Base-by-base conservation (phyloP, 768 basidiomycete genomes). In the Mrakia gelida region DNA sequence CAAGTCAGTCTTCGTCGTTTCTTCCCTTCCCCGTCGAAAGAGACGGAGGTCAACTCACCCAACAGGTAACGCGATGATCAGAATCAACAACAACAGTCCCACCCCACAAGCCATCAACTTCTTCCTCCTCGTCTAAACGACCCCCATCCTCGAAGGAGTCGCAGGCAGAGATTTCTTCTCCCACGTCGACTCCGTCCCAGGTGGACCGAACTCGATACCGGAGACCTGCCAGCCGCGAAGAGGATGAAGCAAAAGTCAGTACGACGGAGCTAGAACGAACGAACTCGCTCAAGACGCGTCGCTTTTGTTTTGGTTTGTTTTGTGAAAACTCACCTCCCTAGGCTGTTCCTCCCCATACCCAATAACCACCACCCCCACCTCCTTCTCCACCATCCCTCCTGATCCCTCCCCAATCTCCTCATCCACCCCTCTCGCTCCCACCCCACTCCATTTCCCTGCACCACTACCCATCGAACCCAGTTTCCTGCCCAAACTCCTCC, bases 281-380 rank as follows among this genome's bases (percentile, higher is more conserved):
- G 62, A 63, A 28, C 1, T 11, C 28, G 28, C 38, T 38, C 38
- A 45, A 45, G 45, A 45, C 45, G 45, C 45, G 45, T 45, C 45
- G 45, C 2, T n/a, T n/a, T n/a, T n/a, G n/a, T n/a, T n/a, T n/a
- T n/a, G n/a, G n/a, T n/a, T n/a, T n/a, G n/a, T n/a, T n/a, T n/a
- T n/a, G n/a, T n/a, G n/a, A n/a, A n/a, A n/a, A 65, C 63, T 65
- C 30, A 65, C 63, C 63, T 65, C 63, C 9, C 28, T 38, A 32
- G 63, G 63, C 7, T 38, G 26, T 10, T 65, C 63, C 21, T 32
- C 30, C 34, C 63, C 63, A 30, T 32, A 65, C 34, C 63, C 63
- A 34, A 65, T 65, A 26, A 65, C 15, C 11, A 65, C 63, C n/a
- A 65, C 63, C 63, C 32, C 63, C n/a, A 38, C 63, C 32, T 65